These are phyloP conservation scores for Coniochaeta ligniaria DNA, from an alignment of 2,329 filamentous ascomycete species.

Conservation along the genomic window DNA sequence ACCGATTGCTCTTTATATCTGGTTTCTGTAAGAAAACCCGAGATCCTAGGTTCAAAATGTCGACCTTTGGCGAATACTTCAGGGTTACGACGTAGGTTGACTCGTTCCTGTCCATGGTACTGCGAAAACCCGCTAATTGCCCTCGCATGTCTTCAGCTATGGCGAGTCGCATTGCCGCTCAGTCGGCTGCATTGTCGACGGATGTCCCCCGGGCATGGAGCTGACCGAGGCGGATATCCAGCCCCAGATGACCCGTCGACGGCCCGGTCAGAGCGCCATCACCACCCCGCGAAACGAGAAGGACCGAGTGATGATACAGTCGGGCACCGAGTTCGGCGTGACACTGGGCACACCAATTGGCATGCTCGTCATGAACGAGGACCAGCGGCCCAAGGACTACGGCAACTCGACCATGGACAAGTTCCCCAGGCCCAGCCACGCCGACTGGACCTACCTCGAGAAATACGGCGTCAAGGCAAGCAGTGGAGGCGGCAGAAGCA, in stretches of 20 bases:
- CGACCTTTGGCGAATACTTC: conserved; percentile 79
- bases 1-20: background rate
- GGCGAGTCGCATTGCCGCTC: conserved; percentile 70
- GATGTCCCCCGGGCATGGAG: conserved; percentile 78
- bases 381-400: conserved; percentile 90
- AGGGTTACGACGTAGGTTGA: conserved; percentile 68
- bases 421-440: conserved; percentile 86
- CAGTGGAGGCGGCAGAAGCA: conserved; percentile 82
- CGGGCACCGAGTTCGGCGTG: conserved; percentile 81
- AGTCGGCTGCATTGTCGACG: conserved; percentile 92
- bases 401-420: conserved; percentile 81
- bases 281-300: conserved; percentile 92
- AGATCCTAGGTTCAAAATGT: conserved; percentile 46
- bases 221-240: conserved; percentile 86
- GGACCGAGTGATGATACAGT: conserved; percentile 86
- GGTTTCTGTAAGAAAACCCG: background rate
- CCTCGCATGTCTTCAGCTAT: conserved; percentile 25
- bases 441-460: conserved; percentile 94
- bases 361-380: conserved; percentile 83
- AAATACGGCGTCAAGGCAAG: conserved; percentile 95
- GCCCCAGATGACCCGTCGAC: conserved; percentile 79
- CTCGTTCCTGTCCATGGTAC: background rate
- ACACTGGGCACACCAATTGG: conserved; percentile 88
- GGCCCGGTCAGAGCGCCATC: conserved; percentile 82
- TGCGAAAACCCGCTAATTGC: background rate